These are phyloP conservation scores for Lentinula aciculospora DNA, from an alignment of 768 basidiomycete genomes.

Conservation along the genomic window DNA sequence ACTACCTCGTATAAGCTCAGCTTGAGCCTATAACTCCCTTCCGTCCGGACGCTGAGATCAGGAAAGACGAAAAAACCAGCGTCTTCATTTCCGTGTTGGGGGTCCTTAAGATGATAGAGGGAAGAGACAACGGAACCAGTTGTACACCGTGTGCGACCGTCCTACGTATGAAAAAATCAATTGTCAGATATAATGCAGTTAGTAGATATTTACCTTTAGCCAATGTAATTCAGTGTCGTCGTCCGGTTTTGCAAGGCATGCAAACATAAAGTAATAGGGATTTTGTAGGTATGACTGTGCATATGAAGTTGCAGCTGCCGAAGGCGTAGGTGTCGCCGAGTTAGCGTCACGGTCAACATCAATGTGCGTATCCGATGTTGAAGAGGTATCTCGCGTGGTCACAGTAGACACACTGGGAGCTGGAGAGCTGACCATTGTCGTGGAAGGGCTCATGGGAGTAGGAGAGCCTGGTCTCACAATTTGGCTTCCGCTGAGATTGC, in stretches of 20 bases:
- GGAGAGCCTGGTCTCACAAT: neutral
- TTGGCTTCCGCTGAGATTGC: neutral
- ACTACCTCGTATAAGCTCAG: conserved; percentile 84
- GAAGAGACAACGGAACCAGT: conserved; percentile 89
- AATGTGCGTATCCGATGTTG: neutral
- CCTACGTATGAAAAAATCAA: conserved; percentile 33
- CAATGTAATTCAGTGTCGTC: conserved; percentile 87
- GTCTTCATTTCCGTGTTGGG: conserved; percentile 41
- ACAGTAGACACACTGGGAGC: neutral
- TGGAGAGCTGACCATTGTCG: conserved; percentile 1
- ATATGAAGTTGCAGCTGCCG: conserved; percentile 24
- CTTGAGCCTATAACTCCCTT: conserved; percentile 81
- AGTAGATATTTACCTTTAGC: conserved; percentile 48
- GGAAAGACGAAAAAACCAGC: conserved; percentile 95
- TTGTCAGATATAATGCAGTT: neutral
- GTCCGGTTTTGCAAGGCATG: conserved; percentile 83
- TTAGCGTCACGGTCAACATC: neutral
- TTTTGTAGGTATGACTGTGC: conserved; percentile 73
- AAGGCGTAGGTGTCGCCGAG: neutral
- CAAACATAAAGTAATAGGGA: conserved; percentile 96
- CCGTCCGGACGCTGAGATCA: conserved; percentile 86
- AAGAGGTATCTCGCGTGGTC: neutral
- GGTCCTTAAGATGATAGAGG: conserved; percentile 86
- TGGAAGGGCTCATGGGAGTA: neutral
- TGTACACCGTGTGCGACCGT: conserved; percentile 87